Base-by-base conservation (phyloP, 306 rosid species). In the Alnus glutinosa region DNA sequence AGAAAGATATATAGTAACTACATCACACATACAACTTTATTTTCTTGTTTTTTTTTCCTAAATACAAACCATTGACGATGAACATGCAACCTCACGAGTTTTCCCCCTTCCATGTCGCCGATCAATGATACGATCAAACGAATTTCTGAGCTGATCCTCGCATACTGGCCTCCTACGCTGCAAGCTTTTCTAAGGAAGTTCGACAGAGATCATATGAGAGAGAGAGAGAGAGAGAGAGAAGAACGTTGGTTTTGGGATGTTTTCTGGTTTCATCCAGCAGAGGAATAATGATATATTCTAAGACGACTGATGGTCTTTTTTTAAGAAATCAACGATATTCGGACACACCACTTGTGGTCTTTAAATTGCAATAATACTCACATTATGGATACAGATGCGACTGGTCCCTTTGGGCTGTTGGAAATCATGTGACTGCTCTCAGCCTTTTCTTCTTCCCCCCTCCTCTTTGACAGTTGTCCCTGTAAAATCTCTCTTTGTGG, bases 361-460 rank as follows among this genome's bases (percentile, higher is more conserved):
- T 78, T 85, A 77, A 85, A 88, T 81, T 88, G 84, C 78, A 78
- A 88, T 81, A n/a, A 83, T 81, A 86, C 74, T 55, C 71, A 72
- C 86, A 82, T 87, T 82, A 89, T 84, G 87, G 87, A 81, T 80
- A 85, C 88, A 89, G 90, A 86, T 89, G 85, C 83, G 73, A 66
- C 77, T 83, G 88, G 84, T 77, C 84, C 87, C 86, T 80, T 80
- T 85, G 78, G 78, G 83, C 88, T 84, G 88, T 77, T 83, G 76
- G 73, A 85, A 77, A 91, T 87, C 96, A 87, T 89, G 93, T 87
- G 89, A 87, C 68, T 69, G 39, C 64, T 73, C 67, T 49, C 52
- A 62, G 46, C 30, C 50, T 73, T 67, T 46, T 70, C 81, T 63
- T 77, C 78, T 71, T 81, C 75, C 55, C 76, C 44, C 61, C 72